A percentile compares a stretch with the other conserved stretches of the same genome.
These are phyloP conservation scores for Oxytropis ochrocephala DNA, from an alignment of 306 rosid genomes.

Conservation along the genomic window DNA sequence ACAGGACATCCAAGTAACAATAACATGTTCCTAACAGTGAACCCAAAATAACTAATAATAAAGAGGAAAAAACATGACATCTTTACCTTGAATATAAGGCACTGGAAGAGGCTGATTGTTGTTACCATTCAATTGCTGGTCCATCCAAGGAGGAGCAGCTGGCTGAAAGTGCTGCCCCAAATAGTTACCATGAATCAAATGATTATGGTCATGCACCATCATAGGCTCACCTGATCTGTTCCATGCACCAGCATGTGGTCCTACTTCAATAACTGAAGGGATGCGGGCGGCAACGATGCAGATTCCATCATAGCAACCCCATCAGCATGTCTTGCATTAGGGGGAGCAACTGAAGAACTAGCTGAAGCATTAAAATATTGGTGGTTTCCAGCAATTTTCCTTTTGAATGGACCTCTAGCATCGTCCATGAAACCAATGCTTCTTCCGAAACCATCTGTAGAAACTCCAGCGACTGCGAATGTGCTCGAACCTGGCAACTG, in stretches of 20 bases:
- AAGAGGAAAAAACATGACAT: not conserved
- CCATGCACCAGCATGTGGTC: constrained; percentile 49
- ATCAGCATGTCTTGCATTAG: constrained; percentile 52
- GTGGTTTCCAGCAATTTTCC: constrained; percentile 57
- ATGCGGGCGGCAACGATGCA: constrained; percentile 40
- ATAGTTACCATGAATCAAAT: constrained; percentile 60
- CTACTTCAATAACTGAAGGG: constrained; percentile 55
- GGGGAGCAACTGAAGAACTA: constrained; percentile 55
- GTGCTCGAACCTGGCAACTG: constrained; percentile 57
- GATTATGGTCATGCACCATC: constrained; percentile 56
- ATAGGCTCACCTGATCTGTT: constrained; percentile 49
- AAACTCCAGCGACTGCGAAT: constrained; percentile 42
- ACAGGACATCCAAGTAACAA: not conserved
- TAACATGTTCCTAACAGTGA: constrained; percentile 3
- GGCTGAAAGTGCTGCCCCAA: constrained; percentile 75
- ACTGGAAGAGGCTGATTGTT: constrained; percentile 44
- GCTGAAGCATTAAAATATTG: constrained; percentile 56
- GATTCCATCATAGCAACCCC: constrained; percentile 60
- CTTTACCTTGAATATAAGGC: constrained; percentile 57
- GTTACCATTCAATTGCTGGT: constrained; percentile 51
- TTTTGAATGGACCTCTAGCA: constrained; percentile 72
- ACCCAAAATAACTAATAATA: not conserved
- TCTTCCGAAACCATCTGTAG: constrained; percentile 62
- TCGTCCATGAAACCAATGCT: constrained; percentile 54
- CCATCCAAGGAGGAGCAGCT: constrained; percentile 67